phyloP scores from a whole-genome alignment of 805 yeast genomes.

The Barnettozyma siamensis region DNA sequence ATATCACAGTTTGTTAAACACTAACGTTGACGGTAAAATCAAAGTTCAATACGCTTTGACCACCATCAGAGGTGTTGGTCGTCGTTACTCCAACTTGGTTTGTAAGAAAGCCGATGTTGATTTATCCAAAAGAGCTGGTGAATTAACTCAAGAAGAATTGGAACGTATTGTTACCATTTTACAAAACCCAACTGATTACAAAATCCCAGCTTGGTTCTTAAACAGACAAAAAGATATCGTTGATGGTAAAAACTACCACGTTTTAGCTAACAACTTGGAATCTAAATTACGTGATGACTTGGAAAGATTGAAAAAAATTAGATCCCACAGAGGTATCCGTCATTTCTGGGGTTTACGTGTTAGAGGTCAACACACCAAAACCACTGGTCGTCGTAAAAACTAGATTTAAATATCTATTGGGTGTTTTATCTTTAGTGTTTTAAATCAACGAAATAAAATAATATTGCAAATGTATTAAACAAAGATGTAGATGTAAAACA shows the following conservation, averaged over 20 bases:
- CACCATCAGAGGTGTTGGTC: constrained; percentile 99
- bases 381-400: constrained; percentile 87
- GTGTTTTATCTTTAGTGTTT: background rate
- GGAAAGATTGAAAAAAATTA: constrained; percentile 99
- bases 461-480: too few species aligned
- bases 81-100: constrained; percentile 99
- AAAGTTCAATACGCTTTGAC: constrained; percentile 99
- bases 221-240: constrained; percentile 98
- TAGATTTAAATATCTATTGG: constrained; percentile 3
- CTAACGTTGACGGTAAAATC: constrained; percentile 99
- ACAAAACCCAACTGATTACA: constrained; percentile 99
- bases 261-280: constrained; percentile 97
- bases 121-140: constrained; percentile 99
- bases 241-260: constrained; percentile 99
- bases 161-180: constrained; percentile 99
- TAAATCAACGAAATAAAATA: too few species aligned
- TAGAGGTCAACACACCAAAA: constrained; percentile 99
- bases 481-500: too few species aligned
- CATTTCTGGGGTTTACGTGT: constrained; percentile 99
- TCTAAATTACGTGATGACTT: constrained; percentile 99
- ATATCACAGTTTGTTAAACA: constrained; percentile 85
- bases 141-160: constrained; percentile 99
- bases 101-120: constrained; percentile 99
- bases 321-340: constrained; percentile 99
- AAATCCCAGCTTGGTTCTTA: constrained; percentile 99